Evolutionary conservation across 208 protist species (phyloP), one percentile per base, ranked within the genome.

Genomic region (Porcisia hertigi): DNA sequence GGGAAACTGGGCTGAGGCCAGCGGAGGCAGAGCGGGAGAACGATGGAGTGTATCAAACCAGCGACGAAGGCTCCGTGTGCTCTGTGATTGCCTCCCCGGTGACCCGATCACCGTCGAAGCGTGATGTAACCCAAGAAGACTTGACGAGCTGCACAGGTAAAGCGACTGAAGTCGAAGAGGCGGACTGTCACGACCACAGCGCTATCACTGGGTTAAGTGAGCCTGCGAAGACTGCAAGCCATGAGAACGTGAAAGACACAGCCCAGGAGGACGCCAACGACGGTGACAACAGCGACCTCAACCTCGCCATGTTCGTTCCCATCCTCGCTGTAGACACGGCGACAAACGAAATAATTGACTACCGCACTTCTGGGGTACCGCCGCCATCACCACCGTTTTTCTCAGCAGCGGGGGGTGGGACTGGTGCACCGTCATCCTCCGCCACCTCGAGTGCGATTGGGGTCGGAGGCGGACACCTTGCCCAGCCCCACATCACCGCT

Each of bases 311-410:
- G 47, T 88, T 88, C 52, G 25, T 57, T 25, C 84, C 84, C 18
- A 66, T 85, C 30, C 72, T 88, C 58, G 71, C 53, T n/a, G 60
- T 88, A 9, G 82, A 86, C 49, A 45, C 60, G 39, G 45, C 63
- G 14, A 81, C 82, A 20, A 69, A 86, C 30, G 78, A 84, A 49
- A 74, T 84, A 3, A 76, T 84, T 74, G 81, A 81, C 83, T 79
- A 81, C 75, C 74, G 80, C 75, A 49, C 16, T 36, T 30, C 69
- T n/a, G 53, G 53, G 34, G 52, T 43, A 16, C 7, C 69, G 20
- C 45, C 52, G 52, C 36, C 53, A 45, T 47, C 53, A 20, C 52
- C 53, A 23, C 36, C 45, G 23, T 30, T 53, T 30, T 30, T 41
- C 16, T 18, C 69, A 4, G 52, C 34, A 36, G 3, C 36, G 7